phyloP scores from a whole-genome alignment of 1,139 yeast genomes.

The Saccharomyces hybrid region DNA sequence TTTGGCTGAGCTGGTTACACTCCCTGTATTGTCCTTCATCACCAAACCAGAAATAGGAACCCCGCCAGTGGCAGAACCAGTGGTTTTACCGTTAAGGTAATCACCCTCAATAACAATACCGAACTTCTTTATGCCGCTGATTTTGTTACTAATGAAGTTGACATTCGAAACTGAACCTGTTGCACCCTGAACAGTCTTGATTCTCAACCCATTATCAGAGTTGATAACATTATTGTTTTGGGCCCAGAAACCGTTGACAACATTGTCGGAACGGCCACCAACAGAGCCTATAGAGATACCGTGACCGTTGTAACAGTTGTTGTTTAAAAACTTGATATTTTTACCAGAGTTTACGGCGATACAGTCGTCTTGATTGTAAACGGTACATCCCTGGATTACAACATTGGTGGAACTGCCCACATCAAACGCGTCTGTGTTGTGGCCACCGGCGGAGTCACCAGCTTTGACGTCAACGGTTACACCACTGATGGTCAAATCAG shows the following conservation, averaged over 20 bases:
- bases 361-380: constrained; percentile 17
- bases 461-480: constrained; percentile 11
- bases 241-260: constrained; percentile 10
- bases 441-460: constrained; percentile 10
- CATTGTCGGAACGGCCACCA: constrained; percentile 11
- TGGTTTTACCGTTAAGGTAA: constrained; percentile 12
- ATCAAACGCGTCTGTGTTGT: constrained; percentile 17
- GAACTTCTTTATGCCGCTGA: constrained; percentile 9
- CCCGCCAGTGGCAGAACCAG: constrained; percentile 14
- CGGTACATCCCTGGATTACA: constrained; percentile 8
- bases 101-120: constrained; percentile 17
- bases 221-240: constrained; percentile 8
- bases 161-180: constrained; percentile 12
- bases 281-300: constrained; percentile 19
- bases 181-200: constrained; percentile 14
- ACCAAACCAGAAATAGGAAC: constrained; percentile 15
- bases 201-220: constrained; percentile 15
- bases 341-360: constrained; percentile 16
- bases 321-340: constrained; percentile 10
- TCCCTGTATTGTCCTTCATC: constrained; percentile 5
- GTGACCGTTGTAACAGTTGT: constrained; percentile 15
- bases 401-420: constrained; percentile 9
- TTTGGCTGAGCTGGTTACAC: not conserved
- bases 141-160: constrained; percentile 8
- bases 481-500: constrained; percentile 7